Base-by-base conservation (phyloP, 2,329 filamentous ascomycete species). In the Fusarium sp. region DNA sequence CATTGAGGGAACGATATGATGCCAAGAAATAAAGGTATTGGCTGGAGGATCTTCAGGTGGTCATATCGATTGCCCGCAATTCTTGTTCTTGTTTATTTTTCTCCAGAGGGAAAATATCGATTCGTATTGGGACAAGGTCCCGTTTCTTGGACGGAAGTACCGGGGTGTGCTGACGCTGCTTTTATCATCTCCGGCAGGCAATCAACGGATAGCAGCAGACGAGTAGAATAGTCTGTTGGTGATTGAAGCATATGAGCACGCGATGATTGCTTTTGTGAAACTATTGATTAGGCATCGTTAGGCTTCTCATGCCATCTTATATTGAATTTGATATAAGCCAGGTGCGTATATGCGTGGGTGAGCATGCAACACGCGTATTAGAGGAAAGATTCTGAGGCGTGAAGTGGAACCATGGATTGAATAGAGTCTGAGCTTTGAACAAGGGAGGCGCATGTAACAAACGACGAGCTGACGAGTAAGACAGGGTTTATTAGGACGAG, bases 1-100 rank as follows among this genome's bases (percentile, higher is more conserved):
- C 59, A 69, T 66, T 29, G 60, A 66, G 60, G 49, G 39, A 50
- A 52, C 28, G 59, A 39, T 41, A 26, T 31, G 29, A 35, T 62
- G 60, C 66, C 66, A 69, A 68, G 66, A 28, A 68, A 57, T 21
- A 38, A 46, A 41, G 50, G 47, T 16, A 69, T 69, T 62, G 60
- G 55, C n/a, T 46, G 31, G 35, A 49, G 39, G 50, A 31, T 39
- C 35, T 38, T 33, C 23, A 44, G 37, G 47, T 43, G 52, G 58
- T 54, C 58, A 46, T 37, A 31, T 61, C 46, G 44, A 16, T 35
- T 35, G 42, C 53, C 49, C 44, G 48, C 54, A 56, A 66, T 35
- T 56, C 66, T 69, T 66, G 54, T 66, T 52, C 35, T 16, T 43
- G 20, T 29, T 28, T 23, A 5, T 29, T 52, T 65, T 66, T 33